Conservation (phyloP, 768 basidiomycete genomes). For the Pseudohyphozyma bogoriensis region DNA sequence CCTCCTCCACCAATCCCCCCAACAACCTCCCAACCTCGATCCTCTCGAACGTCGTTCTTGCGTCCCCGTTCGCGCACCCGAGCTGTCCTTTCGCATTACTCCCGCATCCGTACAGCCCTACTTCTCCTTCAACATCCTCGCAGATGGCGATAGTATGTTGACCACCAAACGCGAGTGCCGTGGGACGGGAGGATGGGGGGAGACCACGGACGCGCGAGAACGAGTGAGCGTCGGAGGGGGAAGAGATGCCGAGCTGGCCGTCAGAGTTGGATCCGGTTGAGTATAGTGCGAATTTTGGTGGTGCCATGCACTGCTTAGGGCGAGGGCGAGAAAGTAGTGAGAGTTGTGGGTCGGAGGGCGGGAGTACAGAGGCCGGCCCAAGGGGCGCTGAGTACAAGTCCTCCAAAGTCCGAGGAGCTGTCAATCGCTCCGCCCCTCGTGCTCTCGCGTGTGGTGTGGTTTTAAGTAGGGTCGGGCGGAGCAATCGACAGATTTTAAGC, state of each 20-base stretch:
- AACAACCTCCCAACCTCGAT: constrained; percentile 39
- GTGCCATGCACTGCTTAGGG: too few species aligned
- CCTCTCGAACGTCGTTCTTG: constrained; percentile 2
- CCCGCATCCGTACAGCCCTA: constrained; percentile 62
- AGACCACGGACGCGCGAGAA: neutral
- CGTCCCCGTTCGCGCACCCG: constrained; percentile 41
- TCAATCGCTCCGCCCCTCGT: too few species aligned
- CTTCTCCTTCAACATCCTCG: neutral
- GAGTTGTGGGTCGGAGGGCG: too few species aligned
- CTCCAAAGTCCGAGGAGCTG: too few species aligned
- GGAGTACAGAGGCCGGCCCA: too few species aligned
- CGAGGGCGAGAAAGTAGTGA: too few species aligned
- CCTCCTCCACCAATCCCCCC: constrained; percentile 32
- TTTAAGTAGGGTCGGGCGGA: too few species aligned
- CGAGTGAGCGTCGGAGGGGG: constrained; percentile 10
- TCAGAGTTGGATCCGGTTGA: constrained; percentile 29
- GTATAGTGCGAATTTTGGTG: constrained; percentile 10
- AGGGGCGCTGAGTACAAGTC: too few species aligned
- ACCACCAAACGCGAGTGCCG: constrained; percentile 60
- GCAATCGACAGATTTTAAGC: too few species aligned
- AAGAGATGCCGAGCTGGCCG: constrained; percentile 22
- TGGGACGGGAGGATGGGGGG: constrained; percentile 35
- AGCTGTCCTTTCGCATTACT: constrained; percentile 64
- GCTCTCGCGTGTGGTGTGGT: too few species aligned
- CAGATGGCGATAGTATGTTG: constrained; percentile 68